These are phyloP conservation scores for Phytophthora megakarya DNA, from an alignment of 352 stramenopile genomes.

Conservation along the genomic window DNA sequence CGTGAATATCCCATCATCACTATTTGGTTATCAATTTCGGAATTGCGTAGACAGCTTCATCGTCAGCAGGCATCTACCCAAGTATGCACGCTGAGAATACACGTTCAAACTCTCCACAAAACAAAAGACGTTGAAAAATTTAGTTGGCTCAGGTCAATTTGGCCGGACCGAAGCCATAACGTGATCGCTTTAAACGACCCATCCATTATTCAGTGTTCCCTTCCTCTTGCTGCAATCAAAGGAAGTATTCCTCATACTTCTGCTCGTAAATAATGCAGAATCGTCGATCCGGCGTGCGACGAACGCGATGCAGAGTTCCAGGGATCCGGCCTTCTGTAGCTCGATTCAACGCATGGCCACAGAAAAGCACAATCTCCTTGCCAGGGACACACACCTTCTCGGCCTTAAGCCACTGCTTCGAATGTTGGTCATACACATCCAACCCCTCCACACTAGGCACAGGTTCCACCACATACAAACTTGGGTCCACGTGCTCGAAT, in stretches of 20 bases:
- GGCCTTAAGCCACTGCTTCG: conserved; percentile 55
- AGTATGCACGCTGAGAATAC: no score
- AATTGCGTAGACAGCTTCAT: no score
- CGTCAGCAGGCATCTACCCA: no score
- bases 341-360: conserved; percentile 54
- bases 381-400: conserved; percentile 55
- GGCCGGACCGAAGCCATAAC: no score
- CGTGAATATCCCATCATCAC: no score
- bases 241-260: conserved; percentile 65
- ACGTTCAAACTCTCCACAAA: no score
- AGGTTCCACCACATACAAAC: conserved; percentile 62
- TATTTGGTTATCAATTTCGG: no score
- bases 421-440: conserved; percentile 59
- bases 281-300: conserved; percentile 39
- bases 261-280: conserved; percentile 76
- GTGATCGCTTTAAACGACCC: no score
- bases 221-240: conserved; percentile 18
- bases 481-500: conserved; percentile 70
- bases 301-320: conserved; percentile 60
- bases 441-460: conserved; percentile 57
- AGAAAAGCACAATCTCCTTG: conserved; percentile 68
- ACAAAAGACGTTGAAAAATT: no score
- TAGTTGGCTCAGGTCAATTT: no score
- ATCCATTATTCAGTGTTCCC: not conserved
- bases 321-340: conserved; percentile 52